Evolutionary conservation across 2,329 filamentous ascomycete species (phyloP), one percentile per base, ranked within the genome.

Genomic region (Fusarium irregulare): DNA sequence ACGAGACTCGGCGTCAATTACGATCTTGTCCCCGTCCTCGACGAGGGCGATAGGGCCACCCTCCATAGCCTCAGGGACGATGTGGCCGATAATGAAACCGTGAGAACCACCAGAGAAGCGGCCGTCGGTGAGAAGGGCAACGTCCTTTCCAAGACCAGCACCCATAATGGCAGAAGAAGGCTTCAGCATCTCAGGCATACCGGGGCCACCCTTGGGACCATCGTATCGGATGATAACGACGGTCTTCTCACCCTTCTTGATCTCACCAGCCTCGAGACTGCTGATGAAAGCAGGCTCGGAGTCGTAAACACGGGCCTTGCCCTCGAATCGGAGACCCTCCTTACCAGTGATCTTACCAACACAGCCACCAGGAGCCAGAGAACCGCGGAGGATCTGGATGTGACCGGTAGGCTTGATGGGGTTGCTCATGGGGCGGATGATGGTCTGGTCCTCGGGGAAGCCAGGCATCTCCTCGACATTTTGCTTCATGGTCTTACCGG

Each of bases 271-370:
- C 80, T 92, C 91, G 16, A 98, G 86, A 0, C 93, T 93, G 28
- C 86, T 83, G 77, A 97, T 92, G 73, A 97, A 91, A 76, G 91
- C 87, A 73, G 90, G 86, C 81, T 98, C 94, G 71, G 93, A 92
- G 80, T 97, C 87, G 79, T 94, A 97, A 69, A 94, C 92, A 44
- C 89, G 87, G 6, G 94, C 94, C 77, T 90, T 93, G 63, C 94
- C 94, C 14, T 86, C 89, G 80, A 97, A 97, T 13, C 83, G 85
- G 18, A 93, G 87, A n/a, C 94, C 94, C 81, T 97, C 94, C 83
- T 97, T 97, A 51, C 94, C 94, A 0, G 94, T 97, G 79, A 97
- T 97, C 82, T 97, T 97, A 66, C 93, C 94, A 13, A 97, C 94
- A 2, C 93, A 92, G 51, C 94, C 94, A 12, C 91, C 91, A 4